Percentiles rank a stretch among this genome's conserved stretches.
Conservation (phyloP, 1,284 basidiomycete genomes). For the Retiboletus flavoniger region DNA sequence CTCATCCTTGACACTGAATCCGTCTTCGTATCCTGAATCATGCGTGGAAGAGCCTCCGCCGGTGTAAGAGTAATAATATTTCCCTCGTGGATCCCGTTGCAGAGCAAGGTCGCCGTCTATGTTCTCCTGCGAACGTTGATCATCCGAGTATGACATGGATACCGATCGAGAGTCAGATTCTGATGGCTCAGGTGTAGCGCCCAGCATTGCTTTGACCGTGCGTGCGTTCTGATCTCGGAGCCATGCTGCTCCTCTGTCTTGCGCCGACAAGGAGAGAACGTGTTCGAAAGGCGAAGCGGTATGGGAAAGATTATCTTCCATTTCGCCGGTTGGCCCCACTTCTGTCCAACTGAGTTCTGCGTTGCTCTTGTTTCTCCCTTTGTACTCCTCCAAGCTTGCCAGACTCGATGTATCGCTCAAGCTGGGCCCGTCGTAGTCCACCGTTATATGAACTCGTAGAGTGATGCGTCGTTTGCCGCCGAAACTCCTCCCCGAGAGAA, state of each 20-base stretch:
- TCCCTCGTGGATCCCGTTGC: constrained; percentile 63
- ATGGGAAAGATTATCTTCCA: constrained; percentile 56
- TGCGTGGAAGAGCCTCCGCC: constrained; percentile 49
- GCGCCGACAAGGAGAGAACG: constrained; percentile 45
- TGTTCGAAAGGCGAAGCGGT: constrained; percentile 41
- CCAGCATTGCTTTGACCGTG: constrained; percentile 57
- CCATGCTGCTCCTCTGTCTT: constrained; percentile 76
- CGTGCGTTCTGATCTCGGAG: constrained; percentile 76
- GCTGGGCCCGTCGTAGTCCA: constrained; percentile 90
- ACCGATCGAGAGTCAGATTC: constrained; percentile 51
- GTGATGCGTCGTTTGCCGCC: constrained; percentile 71
- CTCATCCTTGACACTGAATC: constrained; percentile 36
- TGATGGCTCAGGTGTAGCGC: constrained; percentile 59
- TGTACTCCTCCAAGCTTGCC: constrained; percentile 72
- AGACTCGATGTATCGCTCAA: constrained; percentile 84
- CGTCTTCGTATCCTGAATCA: constrained; percentile 54
- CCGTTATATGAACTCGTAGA: constrained; percentile 68
- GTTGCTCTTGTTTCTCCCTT: constrained; percentile 55
- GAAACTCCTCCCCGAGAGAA: constrained; percentile 70
- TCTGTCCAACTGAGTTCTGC: constrained; percentile 59
- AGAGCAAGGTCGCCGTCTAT: constrained; percentile 63
- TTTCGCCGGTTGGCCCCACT: constrained; percentile 38
- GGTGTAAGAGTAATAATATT: constrained; percentile 74
- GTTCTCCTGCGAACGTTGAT: constrained; percentile 34
- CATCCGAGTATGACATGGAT: constrained; percentile 35